Percentiles rank a stretch among this genome's conserved stretches.
phyloP scores from a whole-genome alignment of 169 alveolate genomes.

The Theileria parva region DNA sequence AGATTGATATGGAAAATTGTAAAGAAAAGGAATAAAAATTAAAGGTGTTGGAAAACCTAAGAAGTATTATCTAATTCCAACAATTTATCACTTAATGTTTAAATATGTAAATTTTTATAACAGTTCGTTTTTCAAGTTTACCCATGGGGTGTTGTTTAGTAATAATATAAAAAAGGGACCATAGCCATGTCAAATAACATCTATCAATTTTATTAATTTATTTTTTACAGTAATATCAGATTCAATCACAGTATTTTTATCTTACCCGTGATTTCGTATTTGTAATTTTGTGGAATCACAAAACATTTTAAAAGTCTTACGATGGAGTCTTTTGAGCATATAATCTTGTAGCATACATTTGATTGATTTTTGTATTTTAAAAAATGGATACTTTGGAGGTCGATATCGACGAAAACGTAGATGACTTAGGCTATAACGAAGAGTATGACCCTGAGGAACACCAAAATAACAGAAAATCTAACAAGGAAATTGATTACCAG shows the following conservation, averaged over 20 bases:
- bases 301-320: background rate
- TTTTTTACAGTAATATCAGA: background rate
- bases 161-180: background rate
- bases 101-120: no score
- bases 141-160: background rate
- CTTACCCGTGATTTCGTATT: background rate
- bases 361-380: background rate
- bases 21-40: background rate
- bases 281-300: background rate
- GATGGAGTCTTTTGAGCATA: background rate
- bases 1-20: background rate
- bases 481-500: background rate
- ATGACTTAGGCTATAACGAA: conserved; percentile 35
- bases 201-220: background rate
- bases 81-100: no score
- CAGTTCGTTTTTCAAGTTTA: background rate
- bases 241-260: no score
- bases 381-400: conserved; percentile 61
- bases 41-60: background rate
- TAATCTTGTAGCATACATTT: background rate
- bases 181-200: background rate
- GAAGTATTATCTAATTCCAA: background rate
- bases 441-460: conserved; percentile 6
- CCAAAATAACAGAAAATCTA: background rate
- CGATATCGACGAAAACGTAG: conserved; percentile 54